These are phyloP conservation scores for Gastrolobium bilobum DNA, from an alignment of 306 rosid genomes.

Conservation along the genomic window DNA sequence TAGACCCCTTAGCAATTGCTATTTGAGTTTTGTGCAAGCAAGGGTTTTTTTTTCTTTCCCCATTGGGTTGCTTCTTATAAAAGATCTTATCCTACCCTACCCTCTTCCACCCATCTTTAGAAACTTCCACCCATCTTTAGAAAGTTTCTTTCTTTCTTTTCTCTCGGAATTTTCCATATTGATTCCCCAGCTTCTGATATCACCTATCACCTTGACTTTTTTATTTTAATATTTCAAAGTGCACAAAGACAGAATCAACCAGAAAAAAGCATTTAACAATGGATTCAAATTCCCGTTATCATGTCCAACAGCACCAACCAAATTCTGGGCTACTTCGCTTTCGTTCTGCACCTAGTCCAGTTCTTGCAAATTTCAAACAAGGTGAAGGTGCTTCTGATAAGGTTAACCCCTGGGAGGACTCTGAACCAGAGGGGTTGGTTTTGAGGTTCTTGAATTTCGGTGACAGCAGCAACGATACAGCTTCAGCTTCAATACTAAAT, in stretches of 20 bases:
- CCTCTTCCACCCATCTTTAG: conserved; percentile 44
- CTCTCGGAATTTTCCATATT: background rate
- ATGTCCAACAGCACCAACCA: conserved; percentile 56
- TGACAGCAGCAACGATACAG: conserved; percentile 24
- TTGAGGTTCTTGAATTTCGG: conserved; percentile 56
- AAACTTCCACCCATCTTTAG: too few species aligned
- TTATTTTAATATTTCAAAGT: background rate
- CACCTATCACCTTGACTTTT: conserved; percentile 40
- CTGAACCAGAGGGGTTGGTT: conserved; percentile 61
- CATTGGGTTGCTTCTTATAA: conserved; percentile 67
- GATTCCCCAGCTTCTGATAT: conserved; percentile 51
- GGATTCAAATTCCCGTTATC: conserved; percentile 69
- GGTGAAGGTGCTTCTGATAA: conserved; percentile 35
- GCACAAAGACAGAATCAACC: background rate
- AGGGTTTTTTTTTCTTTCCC: too few species aligned
- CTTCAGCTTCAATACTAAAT: too few species aligned
- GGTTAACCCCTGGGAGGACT: conserved; percentile 42
- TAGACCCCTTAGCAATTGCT: too few species aligned
- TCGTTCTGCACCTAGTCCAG: conserved; percentile 75
- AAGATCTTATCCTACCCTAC: conserved; percentile 75
- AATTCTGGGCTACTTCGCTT: conserved; percentile 78
- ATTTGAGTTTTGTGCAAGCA: conserved; percentile 46
- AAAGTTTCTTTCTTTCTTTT: conserved; percentile 23
- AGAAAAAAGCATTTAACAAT: conserved; percentile 42
- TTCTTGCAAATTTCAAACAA: conserved; percentile 53